A percentile compares a stretch with the other conserved stretches of the same genome.
These are phyloP conservation scores for Xerocomellus chrysenteron DNA, from an alignment of 768 basidiomycete species.

Conservation along the genomic window DNA sequence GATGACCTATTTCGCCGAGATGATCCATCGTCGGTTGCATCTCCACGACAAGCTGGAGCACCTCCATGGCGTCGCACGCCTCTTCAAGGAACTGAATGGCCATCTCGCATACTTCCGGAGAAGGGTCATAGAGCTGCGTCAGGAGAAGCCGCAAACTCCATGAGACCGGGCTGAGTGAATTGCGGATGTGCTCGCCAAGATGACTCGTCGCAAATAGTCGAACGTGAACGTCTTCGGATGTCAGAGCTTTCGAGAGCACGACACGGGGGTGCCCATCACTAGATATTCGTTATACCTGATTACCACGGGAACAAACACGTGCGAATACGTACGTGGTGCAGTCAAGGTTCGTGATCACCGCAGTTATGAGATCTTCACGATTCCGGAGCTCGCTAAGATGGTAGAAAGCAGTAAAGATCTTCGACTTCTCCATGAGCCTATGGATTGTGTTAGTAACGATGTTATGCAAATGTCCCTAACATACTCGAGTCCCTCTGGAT, in stretches of 20 bases:
- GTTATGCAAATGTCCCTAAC: slow-evolving; percentile 25
- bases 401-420: slow-evolving; percentile 94
- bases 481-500: slow-evolving; percentile 86
- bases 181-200: slow-evolving; percentile 77
- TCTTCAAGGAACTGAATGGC: slow-evolving; percentile 89
- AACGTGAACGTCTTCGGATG: slow-evolving; percentile 89
- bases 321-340: slow-evolving; percentile 70
- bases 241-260: slow-evolving; percentile 89
- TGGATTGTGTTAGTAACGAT: neutral
- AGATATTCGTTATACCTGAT: slow-evolving; percentile 3
- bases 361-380: slow-evolving; percentile 89
- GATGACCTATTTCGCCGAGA: slow-evolving; percentile 89
- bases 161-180: slow-evolving; percentile 58
- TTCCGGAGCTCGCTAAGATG: slow-evolving; percentile 88
- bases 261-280: slow-evolving; percentile 96
- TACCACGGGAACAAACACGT: neutral
- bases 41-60: slow-evolving; percentile 86
- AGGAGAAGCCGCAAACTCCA: slow-evolving; percentile 92
- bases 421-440: slow-evolving; percentile 87
- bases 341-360: slow-evolving; percentile 88
- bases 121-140: slow-evolving; percentile 94
- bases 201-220: slow-evolving; percentile 87
- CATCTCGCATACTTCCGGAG: slow-evolving; percentile 84
- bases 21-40: slow-evolving; percentile 96
- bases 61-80: slow-evolving; percentile 80